Evolutionary conservation across 139 green algal species (phyloP).

Genomic region (Picochlorum sp.): DNA sequence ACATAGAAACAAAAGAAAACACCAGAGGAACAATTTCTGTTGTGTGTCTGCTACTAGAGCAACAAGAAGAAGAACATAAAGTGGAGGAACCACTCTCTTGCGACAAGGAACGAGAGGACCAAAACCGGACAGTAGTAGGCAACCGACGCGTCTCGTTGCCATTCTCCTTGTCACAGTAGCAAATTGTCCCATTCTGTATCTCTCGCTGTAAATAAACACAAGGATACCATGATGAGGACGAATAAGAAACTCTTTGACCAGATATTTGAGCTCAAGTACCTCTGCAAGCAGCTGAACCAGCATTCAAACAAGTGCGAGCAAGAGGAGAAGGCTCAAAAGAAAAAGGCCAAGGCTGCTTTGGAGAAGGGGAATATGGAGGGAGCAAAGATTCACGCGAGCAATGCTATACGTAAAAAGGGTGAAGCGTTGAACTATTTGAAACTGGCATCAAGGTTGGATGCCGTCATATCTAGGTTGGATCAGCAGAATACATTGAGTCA

Average conservation of each 20-base stretch:
- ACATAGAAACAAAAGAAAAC: too few species aligned
- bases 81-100: too few species aligned
- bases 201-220: neutral
- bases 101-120: too few species aligned
- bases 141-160: too few species aligned
- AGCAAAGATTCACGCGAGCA: slow-evolving; percentile 81
- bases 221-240: slow-evolving; percentile 16
- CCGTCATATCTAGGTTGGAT: slow-evolving; percentile 81
- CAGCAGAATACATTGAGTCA: slow-evolving; percentile 81
- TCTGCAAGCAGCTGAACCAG: slow-evolving; percentile 80
- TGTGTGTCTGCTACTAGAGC: too few species aligned
- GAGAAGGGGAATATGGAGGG: slow-evolving; percentile 95
- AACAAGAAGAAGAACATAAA: too few species aligned
- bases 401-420: slow-evolving; percentile 85
- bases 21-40: too few species aligned
- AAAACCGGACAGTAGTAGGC: too few species aligned
- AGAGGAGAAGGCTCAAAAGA: slow-evolving; percentile 87
- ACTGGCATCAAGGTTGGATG: slow-evolving; percentile 81
- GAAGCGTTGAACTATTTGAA: slow-evolving; percentile 95
- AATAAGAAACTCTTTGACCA: slow-evolving; percentile 61
- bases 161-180: neutral
- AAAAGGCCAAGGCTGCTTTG: slow-evolving; percentile 96
- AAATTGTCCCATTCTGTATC: neutral
- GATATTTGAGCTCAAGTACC: slow-evolving; percentile 97
- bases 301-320: slow-evolving; percentile 79